phyloP scores from a whole-genome alignment of 2,329 filamentous ascomycete species.

The Sporothrix phasma region DNA sequence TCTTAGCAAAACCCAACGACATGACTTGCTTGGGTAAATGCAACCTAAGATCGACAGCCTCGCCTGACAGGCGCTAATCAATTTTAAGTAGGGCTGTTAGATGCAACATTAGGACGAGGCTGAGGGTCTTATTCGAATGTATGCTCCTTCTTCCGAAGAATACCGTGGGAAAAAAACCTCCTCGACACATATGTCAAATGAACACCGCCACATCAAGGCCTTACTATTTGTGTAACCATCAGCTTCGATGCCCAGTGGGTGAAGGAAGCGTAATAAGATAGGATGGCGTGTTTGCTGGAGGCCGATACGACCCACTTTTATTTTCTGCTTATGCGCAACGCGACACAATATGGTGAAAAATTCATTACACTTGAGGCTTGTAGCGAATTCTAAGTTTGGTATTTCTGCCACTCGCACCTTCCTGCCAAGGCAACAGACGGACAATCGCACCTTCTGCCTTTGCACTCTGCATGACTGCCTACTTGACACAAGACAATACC shows the following conservation, averaged over 20 bases:
- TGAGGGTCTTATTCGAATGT: neutral
- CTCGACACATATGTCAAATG: neutral
- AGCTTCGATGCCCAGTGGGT: neutral
- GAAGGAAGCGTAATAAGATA: no score
- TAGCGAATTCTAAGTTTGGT: neutral
- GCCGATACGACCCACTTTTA: neutral
- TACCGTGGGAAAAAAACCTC: no score
- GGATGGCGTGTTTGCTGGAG: neutral
- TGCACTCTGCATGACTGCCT: neutral
- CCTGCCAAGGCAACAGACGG: neutral
- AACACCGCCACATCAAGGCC: no score
- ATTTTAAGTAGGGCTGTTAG: neutral
- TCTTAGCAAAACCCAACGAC: neutral
- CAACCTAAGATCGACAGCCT: constrained; percentile 2
- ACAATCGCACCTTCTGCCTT: constrained; percentile 6
- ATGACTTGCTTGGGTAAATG: neutral
- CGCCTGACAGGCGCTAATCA: neutral
- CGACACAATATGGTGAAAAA: constrained; percentile 3
- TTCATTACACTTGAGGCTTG: neutral
- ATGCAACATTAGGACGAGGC: neutral
- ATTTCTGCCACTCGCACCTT: neutral
- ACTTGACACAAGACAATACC: neutral
- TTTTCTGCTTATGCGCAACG: constrained; percentile 2
- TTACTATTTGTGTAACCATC: neutral
- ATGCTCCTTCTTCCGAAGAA: no score